Evolutionary conservation across 192 early-diverging fungal species (phyloP).

Genomic region (Gonapodya prolifera): DNA sequence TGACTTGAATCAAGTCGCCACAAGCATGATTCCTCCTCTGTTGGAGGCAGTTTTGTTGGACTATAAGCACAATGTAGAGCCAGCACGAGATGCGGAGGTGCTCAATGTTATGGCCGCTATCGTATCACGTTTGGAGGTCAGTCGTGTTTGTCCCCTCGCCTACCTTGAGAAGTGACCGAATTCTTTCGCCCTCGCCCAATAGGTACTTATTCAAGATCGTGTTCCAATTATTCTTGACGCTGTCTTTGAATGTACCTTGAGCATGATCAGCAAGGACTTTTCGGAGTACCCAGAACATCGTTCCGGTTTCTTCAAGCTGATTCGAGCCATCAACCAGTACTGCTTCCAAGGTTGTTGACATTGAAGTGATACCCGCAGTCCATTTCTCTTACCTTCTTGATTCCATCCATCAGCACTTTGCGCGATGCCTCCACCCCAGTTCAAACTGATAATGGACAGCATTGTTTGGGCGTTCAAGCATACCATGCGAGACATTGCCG

Average conservation of each 20-base stretch:
- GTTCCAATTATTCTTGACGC: constrained; percentile 79
- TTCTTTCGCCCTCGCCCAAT: background rate
- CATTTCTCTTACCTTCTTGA: background rate
- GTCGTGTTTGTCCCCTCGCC: constrained; percentile 6
- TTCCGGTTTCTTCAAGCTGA: constrained; percentile 82
- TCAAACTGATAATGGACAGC: constrained; percentile 87
- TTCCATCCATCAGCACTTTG: constrained; percentile 47
- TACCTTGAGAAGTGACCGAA: background rate
- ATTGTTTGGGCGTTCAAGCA: constrained; percentile 99
- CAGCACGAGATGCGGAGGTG: constrained; percentile 90
- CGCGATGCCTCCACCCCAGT: constrained; percentile 66
- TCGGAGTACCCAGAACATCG: constrained; percentile 96
- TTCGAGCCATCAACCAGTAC: constrained; percentile 77
- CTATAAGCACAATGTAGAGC: constrained; percentile 74
- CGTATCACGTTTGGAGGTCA: constrained; percentile 61
- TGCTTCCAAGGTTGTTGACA: constrained; percentile 86
- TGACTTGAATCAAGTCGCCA: constrained; percentile 62
- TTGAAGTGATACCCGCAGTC: constrained; percentile 1
- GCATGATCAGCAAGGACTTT: constrained; percentile 99
- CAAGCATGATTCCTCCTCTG: constrained; percentile 81
- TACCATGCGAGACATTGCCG: constrained; percentile 94
- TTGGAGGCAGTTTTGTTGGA: constrained; percentile 82
- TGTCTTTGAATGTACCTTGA: constrained; percentile 91
- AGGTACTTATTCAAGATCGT: constrained; percentile 67
- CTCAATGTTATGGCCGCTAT: constrained; percentile 85